phyloP scores from a whole-genome alignment of 2,329 filamentous ascomycete genomes.

The Xylariaceae sp. region DNA sequence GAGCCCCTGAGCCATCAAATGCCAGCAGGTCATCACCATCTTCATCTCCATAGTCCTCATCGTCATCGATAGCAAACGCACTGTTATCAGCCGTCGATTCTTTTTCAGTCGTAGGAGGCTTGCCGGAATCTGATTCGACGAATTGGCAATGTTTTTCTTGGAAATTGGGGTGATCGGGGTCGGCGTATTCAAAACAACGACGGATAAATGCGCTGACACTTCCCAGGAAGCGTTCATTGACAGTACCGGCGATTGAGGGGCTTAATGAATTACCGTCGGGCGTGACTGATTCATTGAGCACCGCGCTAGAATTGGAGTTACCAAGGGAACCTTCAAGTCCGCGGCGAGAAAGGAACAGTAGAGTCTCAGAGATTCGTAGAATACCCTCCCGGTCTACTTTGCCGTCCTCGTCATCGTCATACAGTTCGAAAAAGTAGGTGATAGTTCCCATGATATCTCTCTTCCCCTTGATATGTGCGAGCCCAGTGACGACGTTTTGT shows the following conservation, averaged over 20 bases:
- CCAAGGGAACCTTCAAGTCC: constrained; percentile 74
- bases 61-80: constrained; percentile 71
- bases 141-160: too few species aligned
- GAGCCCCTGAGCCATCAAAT: constrained; percentile 46
- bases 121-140: constrained; percentile 27
- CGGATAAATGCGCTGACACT: constrained; percentile 95
- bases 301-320: constrained; percentile 56
- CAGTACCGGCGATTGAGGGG: constrained; percentile 50
- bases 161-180: constrained; percentile 75
- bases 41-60: constrained; percentile 45
- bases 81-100: constrained; percentile 34
- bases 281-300: constrained; percentile 44
- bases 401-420: constrained; percentile 88
- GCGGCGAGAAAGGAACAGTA: constrained; percentile 86
- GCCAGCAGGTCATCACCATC: constrained; percentile 54
- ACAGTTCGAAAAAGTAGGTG: constrained; percentile 95
- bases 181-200: constrained; percentile 95
- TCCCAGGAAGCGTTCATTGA: constrained; percentile 84
- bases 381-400: constrained; percentile 95
- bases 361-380: constrained; percentile 84
- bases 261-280: constrained; percentile 33
- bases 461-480: constrained; percentile 88
- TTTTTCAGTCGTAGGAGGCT: constrained; percentile 19
- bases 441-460: constrained; percentile 97
- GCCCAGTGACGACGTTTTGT: constrained; percentile 85